phyloP scores from a whole-genome alignment of 192 early-diverging fungal species.

The Podila horticola region DNA sequence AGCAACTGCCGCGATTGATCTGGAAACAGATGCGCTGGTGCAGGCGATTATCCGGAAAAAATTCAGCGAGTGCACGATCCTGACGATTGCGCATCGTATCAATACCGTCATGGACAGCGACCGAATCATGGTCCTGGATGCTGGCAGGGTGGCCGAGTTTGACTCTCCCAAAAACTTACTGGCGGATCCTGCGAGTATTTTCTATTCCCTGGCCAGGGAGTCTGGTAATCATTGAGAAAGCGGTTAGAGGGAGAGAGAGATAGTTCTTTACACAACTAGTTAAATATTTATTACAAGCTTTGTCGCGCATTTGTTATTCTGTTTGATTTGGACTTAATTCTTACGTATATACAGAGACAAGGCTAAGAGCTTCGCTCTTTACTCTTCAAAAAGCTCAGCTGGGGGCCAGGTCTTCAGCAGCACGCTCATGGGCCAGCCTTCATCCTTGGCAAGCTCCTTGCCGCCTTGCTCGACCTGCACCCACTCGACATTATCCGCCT shows the following conservation, averaged over 20 bases:
- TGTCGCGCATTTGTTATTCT: neutral
- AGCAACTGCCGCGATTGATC: conserved; percentile 76
- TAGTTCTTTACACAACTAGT: neutral
- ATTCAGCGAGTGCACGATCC: conserved; percentile 80
- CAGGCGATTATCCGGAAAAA: conserved; percentile 83
- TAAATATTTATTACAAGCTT: neutral
- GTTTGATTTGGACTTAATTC: neutral
- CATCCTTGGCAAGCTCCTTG: conserved; percentile 24
- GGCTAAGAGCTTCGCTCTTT: neutral
- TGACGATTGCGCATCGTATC: conserved; percentile 92
- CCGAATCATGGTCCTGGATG: conserved; percentile 76
- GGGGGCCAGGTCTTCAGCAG: conserved; percentile 20
- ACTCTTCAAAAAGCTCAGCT: conserved; percentile 1
- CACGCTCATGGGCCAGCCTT: conserved; percentile 30
- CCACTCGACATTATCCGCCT: conserved; percentile 30
- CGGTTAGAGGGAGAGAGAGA: no score
- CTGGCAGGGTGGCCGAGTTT: conserved; percentile 70
- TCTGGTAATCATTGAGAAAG: conserved; percentile 14
- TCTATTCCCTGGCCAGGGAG: conserved; percentile 50
- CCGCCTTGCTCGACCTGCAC: conserved; percentile 12
- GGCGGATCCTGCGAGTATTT: conserved; percentile 53
- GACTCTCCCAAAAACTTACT: conserved; percentile 68
- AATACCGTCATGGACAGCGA: conserved; percentile 89
- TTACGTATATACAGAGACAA: neutral
- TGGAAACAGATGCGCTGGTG: conserved; percentile 86